Conservation (phyloP, 257 asterid species). For the Solanum pimpinellifolium region DNA sequence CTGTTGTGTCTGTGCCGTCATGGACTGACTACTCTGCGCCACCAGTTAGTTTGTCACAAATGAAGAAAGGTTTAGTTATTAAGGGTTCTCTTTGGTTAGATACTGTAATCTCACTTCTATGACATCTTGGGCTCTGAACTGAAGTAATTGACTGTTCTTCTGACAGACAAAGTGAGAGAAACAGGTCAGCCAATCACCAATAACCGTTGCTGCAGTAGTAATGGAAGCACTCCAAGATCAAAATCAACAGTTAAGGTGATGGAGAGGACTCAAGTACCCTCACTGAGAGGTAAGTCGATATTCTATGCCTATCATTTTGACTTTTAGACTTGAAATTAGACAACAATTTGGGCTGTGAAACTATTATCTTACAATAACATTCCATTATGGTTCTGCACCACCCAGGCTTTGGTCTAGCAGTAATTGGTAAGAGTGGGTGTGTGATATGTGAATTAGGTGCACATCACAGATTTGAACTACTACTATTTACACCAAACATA, state of each 20-base stretch:
- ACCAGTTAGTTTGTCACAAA: slow-evolving; percentile 26
- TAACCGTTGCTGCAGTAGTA: slow-evolving; percentile 35
- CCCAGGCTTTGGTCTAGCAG: background rate
- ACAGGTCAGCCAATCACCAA: slow-evolving; percentile 33
- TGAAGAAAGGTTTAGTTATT: slow-evolving; percentile 34
- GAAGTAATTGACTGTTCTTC: slow-evolving; percentile 1
- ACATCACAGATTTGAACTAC: background rate
- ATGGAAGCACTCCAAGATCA: slow-evolving; percentile 51
- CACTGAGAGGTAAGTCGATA: slow-evolving; percentile 8
- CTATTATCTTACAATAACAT: background rate
- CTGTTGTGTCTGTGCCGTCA: slow-evolving; percentile 37
- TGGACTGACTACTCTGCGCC: slow-evolving; percentile 51
- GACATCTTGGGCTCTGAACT: background rate
- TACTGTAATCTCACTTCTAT: background rate
- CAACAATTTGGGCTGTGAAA: background rate
- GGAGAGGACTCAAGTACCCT: slow-evolving; percentile 15
- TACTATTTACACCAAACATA: background rate
- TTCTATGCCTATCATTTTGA: background rate
- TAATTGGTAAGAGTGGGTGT: background rate
- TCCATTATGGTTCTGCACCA: background rate
- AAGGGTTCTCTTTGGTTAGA: background rate
- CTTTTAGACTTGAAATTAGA: background rate
- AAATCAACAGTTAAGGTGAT: slow-evolving; percentile 36
- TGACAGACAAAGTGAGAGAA: slow-evolving; percentile 39
- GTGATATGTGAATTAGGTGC: background rate